Conservation (phyloP, 257 asterid species). For the Anisodus acutangulus region DNA sequence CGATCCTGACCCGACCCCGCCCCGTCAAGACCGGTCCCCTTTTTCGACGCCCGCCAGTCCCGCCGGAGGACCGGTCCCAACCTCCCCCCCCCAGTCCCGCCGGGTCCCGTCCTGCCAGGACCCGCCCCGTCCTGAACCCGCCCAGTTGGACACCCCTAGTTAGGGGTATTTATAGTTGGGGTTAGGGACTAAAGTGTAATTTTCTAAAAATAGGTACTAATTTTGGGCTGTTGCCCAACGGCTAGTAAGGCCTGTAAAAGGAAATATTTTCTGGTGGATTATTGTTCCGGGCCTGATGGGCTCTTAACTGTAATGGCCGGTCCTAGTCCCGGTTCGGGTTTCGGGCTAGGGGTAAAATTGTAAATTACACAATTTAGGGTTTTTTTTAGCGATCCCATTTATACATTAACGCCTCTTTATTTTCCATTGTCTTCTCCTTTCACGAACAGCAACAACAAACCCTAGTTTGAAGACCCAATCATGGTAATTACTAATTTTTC, state of each 20-base stretch:
- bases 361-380: not conserved
- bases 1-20: too few relatives aligned
- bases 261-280: not conserved
- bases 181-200: not conserved
- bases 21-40: too few relatives aligned
- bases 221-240: constrained; percentile 8
- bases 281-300: not conserved
- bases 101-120: too few relatives aligned
- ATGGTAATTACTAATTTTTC: not conserved
- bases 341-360: not conserved
- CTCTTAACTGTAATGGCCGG: not conserved
- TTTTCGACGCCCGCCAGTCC: too few relatives aligned
- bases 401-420: not conserved
- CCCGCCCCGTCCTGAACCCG: too few relatives aligned
- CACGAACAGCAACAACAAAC: not conserved
- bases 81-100: too few relatives aligned
- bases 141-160: too few relatives aligned
- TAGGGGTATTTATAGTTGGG: not conserved
- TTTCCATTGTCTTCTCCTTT: not conserved
- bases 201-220: not conserved
- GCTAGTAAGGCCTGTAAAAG: not conserved
- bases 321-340: not conserved
- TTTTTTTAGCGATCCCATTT: not conserved
- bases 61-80: too few relatives aligned
- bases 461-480: constrained; percentile 6